Conservation (phyloP, 495 filamentous ascomycete genomes). For the Aspergillus bertholletiae region DNA sequence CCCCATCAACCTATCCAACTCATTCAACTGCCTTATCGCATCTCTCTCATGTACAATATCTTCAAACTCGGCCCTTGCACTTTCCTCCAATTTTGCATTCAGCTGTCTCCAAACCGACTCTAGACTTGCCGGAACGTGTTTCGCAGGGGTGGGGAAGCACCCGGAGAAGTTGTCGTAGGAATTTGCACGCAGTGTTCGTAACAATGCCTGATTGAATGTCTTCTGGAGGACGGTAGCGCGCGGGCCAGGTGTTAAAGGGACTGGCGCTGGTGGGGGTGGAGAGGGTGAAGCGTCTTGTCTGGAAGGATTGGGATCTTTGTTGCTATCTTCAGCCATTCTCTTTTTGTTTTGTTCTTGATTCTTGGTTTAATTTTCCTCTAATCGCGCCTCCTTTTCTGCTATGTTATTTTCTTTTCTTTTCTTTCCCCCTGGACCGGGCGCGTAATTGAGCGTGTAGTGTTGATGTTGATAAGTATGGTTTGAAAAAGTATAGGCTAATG, state of each 20-base stretch:
- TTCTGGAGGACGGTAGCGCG: conserved; percentile 70
- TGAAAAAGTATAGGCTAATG: background rate
- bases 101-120: conserved; percentile 67
- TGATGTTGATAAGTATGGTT: background rate
- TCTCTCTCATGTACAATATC: conserved; percentile 64
- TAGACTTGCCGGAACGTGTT: conserved; percentile 62
- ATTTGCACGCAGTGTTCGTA: conserved; percentile 68
- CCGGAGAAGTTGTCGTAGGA: conserved; percentile 74
- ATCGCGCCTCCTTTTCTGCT: background rate
- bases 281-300: conserved; percentile 35
- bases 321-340: conserved; percentile 6
- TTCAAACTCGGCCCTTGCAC: conserved; percentile 70
- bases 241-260: conserved; percentile 62
- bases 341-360: background rate
- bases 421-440: background rate
- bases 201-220: conserved; percentile 66
- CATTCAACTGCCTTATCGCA: conserved; percentile 75
- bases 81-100: conserved; percentile 59
- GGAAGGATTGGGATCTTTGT: conserved; percentile 8
- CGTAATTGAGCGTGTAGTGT: background rate
- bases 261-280: conserved; percentile 54
- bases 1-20: conserved; percentile 69
- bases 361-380: background rate
- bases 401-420: background rate
- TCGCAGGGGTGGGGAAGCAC: conserved; percentile 84